These are phyloP conservation scores for Lachancea lanzarotensis DNA, from an alignment of 805 yeast genomes.

Conservation along the genomic window DNA sequence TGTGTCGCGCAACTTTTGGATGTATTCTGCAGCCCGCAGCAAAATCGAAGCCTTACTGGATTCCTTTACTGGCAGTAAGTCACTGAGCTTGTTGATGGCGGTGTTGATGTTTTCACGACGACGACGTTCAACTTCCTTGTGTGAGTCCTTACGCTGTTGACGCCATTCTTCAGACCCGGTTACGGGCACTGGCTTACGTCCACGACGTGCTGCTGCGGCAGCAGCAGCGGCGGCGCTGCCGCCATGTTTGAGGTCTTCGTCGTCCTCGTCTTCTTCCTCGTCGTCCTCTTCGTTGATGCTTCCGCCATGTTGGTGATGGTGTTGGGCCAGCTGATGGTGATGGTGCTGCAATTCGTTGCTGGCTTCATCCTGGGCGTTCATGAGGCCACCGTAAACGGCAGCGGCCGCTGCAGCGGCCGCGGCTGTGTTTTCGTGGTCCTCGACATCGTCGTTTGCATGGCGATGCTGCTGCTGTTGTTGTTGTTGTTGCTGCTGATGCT, in stretches of 20 bases:
- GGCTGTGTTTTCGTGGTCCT: constrained; percentile 12
- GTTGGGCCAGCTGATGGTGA: constrained; percentile 1
- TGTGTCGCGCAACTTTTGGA: constrained; percentile 81
- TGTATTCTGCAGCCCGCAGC: constrained; percentile 83
- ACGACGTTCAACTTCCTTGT: constrained; percentile 91
- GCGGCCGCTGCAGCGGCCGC: constrained; percentile 27
- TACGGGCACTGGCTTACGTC: constrained; percentile 25
- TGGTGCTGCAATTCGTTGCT: constrained; percentile 6
- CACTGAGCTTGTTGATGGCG: constrained; percentile 78
- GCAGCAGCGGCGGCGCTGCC: constrained; percentile 9
- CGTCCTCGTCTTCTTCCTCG: constrained; percentile 11
- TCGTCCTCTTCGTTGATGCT: constrained; percentile 1
- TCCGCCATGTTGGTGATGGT: constrained; percentile 1
- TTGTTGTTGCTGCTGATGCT: not conserved
- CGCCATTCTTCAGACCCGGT: constrained; percentile 30
- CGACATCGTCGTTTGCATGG: constrained; percentile 9
- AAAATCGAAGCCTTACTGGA: constrained; percentile 82
- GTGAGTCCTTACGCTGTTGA: constrained; percentile 72
- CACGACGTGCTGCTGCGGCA: constrained; percentile 15
- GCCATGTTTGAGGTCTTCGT: constrained; percentile 9
- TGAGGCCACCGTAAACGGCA: constrained; percentile 22
- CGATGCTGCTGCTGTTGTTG: constrained; percentile 5
- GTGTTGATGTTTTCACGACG: constrained; percentile 82
- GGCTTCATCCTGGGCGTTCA: constrained; percentile 20
- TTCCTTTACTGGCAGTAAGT: constrained; percentile 72